phyloP scores from a whole-genome alignment of 169 alveolate species.

The Eimeria falciformis region DNA sequence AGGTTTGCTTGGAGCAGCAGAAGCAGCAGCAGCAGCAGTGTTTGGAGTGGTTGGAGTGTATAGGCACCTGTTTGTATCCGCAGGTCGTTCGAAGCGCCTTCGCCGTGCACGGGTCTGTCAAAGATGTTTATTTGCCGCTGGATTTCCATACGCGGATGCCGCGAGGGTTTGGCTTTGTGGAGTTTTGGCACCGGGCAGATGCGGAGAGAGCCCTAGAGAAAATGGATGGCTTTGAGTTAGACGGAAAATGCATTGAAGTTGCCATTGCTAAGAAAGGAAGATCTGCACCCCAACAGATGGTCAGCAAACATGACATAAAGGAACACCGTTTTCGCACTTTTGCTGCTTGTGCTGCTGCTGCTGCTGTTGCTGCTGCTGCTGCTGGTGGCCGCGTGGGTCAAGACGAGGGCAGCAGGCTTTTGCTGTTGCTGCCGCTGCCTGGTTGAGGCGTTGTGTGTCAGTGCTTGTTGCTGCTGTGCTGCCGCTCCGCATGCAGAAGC shows the following conservation, averaged over 20 bases:
- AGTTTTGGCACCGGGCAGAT: slow-evolving; percentile 86
- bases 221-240: slow-evolving; percentile 61
- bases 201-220: slow-evolving; percentile 90
- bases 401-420: background rate
- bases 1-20: background rate
- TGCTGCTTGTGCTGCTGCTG: slow-evolving; percentile 17
- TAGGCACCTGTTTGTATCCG: background rate
- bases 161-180: slow-evolving; percentile 94
- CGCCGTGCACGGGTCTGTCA: slow-evolving; percentile 86
- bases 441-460: background rate
- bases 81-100: slow-evolving; percentile 74
- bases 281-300: slow-evolving; percentile 77
- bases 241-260: slow-evolving; percentile 71
- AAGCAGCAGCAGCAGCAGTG: background rate
- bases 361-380: background rate
- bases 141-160: slow-evolving; percentile 93
- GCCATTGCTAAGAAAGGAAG: slow-evolving; percentile 77
- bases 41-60: too few species aligned
- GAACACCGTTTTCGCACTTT: too few species aligned
- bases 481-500: slow-evolving; percentile 30
- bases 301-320: too few species aligned
- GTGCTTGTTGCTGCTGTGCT: slow-evolving; percentile 14
- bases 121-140: slow-evolving; percentile 94
- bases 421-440: background rate
- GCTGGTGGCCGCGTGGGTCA: background rate